phyloP scores from a whole-genome alignment of 176 grass and related monocot genomes.

The Carex cristatella region DNA sequence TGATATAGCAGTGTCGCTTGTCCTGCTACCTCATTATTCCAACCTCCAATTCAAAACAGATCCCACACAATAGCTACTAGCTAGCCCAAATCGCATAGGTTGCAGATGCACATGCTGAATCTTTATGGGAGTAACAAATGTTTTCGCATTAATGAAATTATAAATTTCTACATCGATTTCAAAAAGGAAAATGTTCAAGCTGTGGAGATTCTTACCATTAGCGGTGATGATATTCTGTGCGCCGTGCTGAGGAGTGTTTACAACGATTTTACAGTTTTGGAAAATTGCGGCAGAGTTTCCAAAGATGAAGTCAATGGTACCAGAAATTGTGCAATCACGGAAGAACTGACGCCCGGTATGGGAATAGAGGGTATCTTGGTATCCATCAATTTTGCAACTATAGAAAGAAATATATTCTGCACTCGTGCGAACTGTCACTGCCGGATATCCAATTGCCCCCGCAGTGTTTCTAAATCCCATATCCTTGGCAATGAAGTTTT shows the following conservation, averaged over 20 bases:
- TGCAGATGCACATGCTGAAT: too few relatives aligned
- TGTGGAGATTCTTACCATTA: conserved; percentile 25
- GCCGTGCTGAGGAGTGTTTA: conserved; percentile 55
- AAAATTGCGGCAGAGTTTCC: conserved; percentile 62
- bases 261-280: conserved; percentile 74
- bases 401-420: conserved; percentile 49
- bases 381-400: conserved; percentile 66
- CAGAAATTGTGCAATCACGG: conserved; percentile 76
- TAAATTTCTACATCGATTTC: too few relatives aligned
- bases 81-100: too few relatives aligned
- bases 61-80: too few relatives aligned
- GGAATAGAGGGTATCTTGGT: conserved; percentile 76
- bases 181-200: neutral
- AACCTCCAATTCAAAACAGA: too few relatives aligned
- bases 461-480: conserved; percentile 93
- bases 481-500: conserved; percentile 70
- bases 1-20: too few relatives aligned
- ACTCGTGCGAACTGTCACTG: conserved; percentile 52
- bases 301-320: conserved; percentile 89
- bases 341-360: conserved; percentile 59
- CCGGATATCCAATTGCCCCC: conserved; percentile 52
- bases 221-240: conserved; percentile 68
- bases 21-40: too few relatives aligned
- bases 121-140: too few relatives aligned
- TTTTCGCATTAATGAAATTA: too few relatives aligned